Percentiles rank a stretch among this genome's conserved stretches.
These are phyloP conservation scores for Silene conica DNA, from an alignment of 148 eudicot species.

Conservation along the genomic window DNA sequence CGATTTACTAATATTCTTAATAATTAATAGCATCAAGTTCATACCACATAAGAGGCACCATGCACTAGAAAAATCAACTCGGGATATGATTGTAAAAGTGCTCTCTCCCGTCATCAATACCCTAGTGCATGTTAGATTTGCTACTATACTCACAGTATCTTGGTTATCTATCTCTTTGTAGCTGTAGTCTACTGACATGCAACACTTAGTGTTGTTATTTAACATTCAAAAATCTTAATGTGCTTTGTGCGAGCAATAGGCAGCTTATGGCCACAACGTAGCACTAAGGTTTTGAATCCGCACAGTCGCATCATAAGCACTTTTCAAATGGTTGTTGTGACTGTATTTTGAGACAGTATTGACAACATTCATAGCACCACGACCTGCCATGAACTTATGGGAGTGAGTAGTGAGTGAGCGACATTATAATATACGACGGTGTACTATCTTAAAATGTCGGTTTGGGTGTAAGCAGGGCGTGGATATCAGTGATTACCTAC, in stretches of 20 bases:
- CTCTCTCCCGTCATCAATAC: neutral
- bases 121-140: neutral
- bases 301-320: too few relatives aligned
- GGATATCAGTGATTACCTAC: slow-evolving; percentile 51
- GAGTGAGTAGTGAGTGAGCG: too few relatives aligned
- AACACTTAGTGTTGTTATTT: neutral
- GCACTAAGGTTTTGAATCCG: too few relatives aligned
- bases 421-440: too few relatives aligned
- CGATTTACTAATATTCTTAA: neutral
- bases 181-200: neutral
- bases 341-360: neutral
- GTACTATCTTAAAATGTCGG: neutral
- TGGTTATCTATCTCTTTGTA: neutral
- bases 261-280: neutral
- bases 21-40: neutral
- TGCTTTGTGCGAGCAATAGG: neutral
- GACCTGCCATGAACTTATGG: too few relatives aligned
- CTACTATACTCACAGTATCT: neutral
- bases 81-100: neutral
- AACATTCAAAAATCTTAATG: neutral
- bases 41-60: too few relatives aligned
- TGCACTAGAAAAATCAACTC: slow-evolving; percentile 47
- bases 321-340: neutral
- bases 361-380: too few relatives aligned
- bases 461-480: slow-evolving; percentile 45